Evolutionary conservation across 495 filamentous ascomycete species (phyloP).

Genomic region (Aspergillus affinis): DNA sequence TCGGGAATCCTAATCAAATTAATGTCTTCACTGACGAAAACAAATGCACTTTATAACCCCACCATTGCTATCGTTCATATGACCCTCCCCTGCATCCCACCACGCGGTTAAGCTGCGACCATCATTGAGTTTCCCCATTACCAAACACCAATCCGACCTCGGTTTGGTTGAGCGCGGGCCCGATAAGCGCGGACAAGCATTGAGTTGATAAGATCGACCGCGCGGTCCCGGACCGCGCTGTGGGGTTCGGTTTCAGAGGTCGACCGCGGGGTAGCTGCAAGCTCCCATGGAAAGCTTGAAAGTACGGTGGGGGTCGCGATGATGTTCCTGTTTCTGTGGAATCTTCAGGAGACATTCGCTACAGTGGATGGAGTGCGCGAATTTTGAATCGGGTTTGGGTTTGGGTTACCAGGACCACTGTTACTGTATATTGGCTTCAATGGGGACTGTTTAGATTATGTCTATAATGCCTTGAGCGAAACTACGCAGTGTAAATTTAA

Average conservation of each 20-base stretch:
- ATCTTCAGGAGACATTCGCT: too few species aligned
- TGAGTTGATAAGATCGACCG: neutral
- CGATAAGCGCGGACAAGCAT: neutral
- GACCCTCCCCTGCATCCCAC: neutral
- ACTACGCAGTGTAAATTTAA: too few species aligned
- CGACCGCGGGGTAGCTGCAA: neutral
- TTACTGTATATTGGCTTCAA: too few species aligned
- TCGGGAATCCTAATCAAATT: neutral
- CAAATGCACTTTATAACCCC: neutral
- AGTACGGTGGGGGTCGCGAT: too few species aligned
- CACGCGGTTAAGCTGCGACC: neutral
- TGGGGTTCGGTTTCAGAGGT: neutral
- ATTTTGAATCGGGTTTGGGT: too few species aligned
- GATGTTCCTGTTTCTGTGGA: too few species aligned
- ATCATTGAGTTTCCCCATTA: neutral
- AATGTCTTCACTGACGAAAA: neutral
- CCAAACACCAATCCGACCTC: neutral
- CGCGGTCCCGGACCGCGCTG: constrained; percentile 12
- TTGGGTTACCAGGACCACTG: too few species aligned
- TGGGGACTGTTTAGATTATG: too few species aligned
- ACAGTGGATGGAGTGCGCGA: too few species aligned
- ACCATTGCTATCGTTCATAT: neutral
- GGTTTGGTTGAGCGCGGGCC: neutral
- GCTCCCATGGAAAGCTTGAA: too few species aligned
- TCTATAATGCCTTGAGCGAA: too few species aligned